Conservation (phyloP, 331 rosid genomes). For the Acacia concinna region DNA sequence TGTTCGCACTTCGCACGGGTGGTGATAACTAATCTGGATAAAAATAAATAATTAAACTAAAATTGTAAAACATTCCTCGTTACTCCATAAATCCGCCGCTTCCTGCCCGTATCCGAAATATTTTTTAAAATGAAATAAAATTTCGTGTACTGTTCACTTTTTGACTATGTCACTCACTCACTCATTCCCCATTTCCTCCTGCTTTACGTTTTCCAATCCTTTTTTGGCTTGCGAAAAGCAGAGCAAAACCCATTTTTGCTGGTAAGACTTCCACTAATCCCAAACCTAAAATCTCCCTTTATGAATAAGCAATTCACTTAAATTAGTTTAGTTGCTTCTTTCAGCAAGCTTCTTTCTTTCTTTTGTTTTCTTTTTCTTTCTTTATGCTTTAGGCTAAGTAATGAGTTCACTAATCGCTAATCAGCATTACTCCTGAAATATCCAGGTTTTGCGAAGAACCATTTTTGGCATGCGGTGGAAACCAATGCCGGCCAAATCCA, state of each 20-base stretch:
- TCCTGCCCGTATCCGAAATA: not conserved
- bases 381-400: conserved; percentile 11
- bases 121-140: not conserved
- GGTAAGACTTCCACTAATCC: conserved; percentile 8
- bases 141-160: not conserved
- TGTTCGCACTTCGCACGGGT: no score
- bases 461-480: conserved; percentile 7
- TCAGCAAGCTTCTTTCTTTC: not conserved
- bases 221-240: not conserved
- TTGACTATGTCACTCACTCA: not conserved
- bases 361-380: no score
- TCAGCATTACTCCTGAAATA: conserved; percentile 15
- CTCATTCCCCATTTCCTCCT: not conserved
- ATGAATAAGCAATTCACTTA: not conserved
- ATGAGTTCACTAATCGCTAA: conserved; percentile 25
- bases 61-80: no score
- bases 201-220: conserved; percentile 11
- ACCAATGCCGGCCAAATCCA: conserved; percentile 25
- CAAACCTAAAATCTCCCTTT: conserved; percentile 27
- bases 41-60: no score
- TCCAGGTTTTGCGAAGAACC: conserved; percentile 22
- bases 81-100: not conserved
- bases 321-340: conserved; percentile 2
- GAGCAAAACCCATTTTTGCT: conserved; percentile 24
- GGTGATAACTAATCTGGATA: no score